Evolutionary conservation across 257 asterid genomes (phyloP), one percentile per base, ranked within the genome.

Genomic region (Knoxia roxburghii): DNA sequence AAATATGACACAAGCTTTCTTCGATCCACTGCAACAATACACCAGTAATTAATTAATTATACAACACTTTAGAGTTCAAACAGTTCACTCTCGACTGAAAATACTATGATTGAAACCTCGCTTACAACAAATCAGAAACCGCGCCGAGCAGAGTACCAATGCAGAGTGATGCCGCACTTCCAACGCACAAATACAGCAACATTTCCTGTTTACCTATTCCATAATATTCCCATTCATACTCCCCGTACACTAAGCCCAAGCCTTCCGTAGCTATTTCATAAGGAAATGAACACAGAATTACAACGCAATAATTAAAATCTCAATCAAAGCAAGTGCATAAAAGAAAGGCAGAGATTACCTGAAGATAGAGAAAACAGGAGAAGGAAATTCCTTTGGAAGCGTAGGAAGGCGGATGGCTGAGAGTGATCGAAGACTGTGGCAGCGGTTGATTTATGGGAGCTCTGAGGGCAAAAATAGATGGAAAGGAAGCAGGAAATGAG

Each of bases 91-190:
- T 67, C 39, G 48, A 30, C 68, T 32, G 64, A 63, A 74, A 5
- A 54, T 57, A 20, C 15, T n/a, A 17, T 15, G n/a, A 54, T 23
- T 32, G 54, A 43, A 72, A 65, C 43, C 46, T 51, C 8, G 74
- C 96, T 90, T 79, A 94, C 99, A 88, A 62, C 68, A 88, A 58
- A 83, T 93, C 97, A 43, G 95, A 90, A 60, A 86, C 73, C 65
- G 83, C 58, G 39, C 99, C 99, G 14, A 93, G 86, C 71, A 81
- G 83, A 75, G 85, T 77, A 74, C 94, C 95, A 40, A 84, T 35
- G 26, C 83, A 81, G 75, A 85, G 69, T 67, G 96, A 79, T 52
- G 76, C 74, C 24, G 83, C 83, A 50, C 73, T 88, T 81, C 95
- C 97, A 73, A 85, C 64, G 30, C 86, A 81, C 50, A 93, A 54